These are phyloP conservation scores for Halophytophthora polymorphica DNA, from an alignment of 352 stramenopile species.

Conservation along the genomic window DNA sequence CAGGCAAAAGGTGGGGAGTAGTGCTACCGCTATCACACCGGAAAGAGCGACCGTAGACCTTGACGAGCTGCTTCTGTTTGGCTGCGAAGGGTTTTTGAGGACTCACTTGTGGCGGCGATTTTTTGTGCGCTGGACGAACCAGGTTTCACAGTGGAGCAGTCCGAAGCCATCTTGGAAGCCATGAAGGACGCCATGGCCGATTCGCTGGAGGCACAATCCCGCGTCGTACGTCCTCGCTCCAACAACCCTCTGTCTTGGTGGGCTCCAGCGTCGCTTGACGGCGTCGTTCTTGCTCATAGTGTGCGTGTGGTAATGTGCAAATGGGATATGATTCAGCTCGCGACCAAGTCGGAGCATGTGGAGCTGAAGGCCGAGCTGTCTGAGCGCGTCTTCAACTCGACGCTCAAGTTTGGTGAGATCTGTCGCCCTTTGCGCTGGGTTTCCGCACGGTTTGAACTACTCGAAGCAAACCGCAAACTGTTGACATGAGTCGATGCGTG, in stretches of 20 bases:
- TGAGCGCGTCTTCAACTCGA: slow-evolving; percentile 87
- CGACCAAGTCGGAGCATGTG: slow-evolving; percentile 84
- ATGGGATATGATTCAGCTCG: slow-evolving; percentile 38
- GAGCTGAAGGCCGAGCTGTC: slow-evolving; percentile 84
- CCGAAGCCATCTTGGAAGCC: slow-evolving; percentile 77
- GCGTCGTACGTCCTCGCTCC: slow-evolving; percentile 43
- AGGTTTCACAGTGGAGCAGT: slow-evolving; percentile 70
- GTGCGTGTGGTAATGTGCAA: not conserved
- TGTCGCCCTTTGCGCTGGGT: not conserved
- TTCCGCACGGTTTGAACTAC: not conserved
- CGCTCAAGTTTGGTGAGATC: slow-evolving; percentile 79
- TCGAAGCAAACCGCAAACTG: not conserved
- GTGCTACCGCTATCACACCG: too few species aligned
- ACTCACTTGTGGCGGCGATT: not conserved
- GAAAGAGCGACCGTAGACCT: too few species aligned
- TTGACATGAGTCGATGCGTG: slow-evolving; percentile 2
- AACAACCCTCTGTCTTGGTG: not conserved
- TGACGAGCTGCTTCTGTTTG: too few species aligned
- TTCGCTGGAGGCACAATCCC: slow-evolving; percentile 65
- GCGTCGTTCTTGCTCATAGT: not conserved
- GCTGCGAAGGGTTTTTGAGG: too few species aligned
- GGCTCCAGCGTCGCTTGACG: not conserved
- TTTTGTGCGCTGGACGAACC: not conserved
- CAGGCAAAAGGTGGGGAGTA: slow-evolving; percentile 58
- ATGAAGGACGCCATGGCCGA: slow-evolving; percentile 83